These are phyloP conservation scores for Penicillium glabrum DNA, from an alignment of 2,329 filamentous ascomycete species.

Conservation along the genomic window DNA sequence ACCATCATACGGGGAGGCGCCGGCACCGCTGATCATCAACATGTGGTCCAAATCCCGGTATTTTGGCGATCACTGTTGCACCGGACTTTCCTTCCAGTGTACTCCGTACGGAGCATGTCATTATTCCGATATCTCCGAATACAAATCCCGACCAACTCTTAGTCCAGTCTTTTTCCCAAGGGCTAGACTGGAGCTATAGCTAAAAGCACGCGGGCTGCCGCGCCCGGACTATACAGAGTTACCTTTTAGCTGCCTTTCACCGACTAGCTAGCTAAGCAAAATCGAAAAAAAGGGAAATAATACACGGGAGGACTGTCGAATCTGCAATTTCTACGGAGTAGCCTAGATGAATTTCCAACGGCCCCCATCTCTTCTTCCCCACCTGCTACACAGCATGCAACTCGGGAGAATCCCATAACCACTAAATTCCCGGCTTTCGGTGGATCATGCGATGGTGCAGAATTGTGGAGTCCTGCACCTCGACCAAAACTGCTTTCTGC, in stretches of 20 bases:
- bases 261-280: not conserved
- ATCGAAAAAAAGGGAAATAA: not conserved
- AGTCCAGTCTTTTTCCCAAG: constrained; percentile 11
- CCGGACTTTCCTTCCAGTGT: no score
- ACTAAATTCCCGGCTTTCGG: constrained; percentile 1
- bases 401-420: not conserved
- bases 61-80: not conserved
- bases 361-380: not conserved
- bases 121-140: not conserved
- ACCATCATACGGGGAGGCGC: not conserved
- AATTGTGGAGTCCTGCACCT: constrained; percentile 19
- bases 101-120: no score
- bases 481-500: not conserved
- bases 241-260: not conserved
- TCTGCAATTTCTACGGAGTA: constrained; percentile 3
- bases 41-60: not conserved
- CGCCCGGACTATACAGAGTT: not conserved
- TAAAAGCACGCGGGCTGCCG: constrained; percentile 3
- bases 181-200: not conserved
- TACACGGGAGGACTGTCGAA: constrained; percentile 1
- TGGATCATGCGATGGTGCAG: constrained; percentile 12
- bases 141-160: constrained; percentile 5
- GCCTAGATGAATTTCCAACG: constrained; percentile 13
- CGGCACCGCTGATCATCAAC: not conserved
- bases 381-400: not conserved